Percentiles rank a stretch among this genome's conserved stretches.
These are phyloP conservation scores for Cyberlindnera euphorbiae DNA, from an alignment of 805 yeast species.

Conservation along the genomic window DNA sequence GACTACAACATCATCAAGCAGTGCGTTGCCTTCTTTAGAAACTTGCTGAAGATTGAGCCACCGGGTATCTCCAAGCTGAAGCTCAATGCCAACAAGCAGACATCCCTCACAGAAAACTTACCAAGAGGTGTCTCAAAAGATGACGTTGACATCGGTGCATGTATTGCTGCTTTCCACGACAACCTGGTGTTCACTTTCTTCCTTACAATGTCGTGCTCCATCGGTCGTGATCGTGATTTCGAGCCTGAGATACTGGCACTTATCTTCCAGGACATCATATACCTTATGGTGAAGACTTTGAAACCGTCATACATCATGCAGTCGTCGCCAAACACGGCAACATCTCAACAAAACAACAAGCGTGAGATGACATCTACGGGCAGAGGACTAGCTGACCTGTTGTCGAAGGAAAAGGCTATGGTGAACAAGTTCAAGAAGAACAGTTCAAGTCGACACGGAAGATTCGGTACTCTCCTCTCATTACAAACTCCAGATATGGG, in stretches of 20 bases:
- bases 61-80: conserved; percentile 48
- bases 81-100: conserved; percentile 33
- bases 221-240: conserved; percentile 50
- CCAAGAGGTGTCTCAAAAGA: conserved; percentile 56
- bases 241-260: conserved; percentile 56
- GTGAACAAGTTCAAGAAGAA: conserved; percentile 43
- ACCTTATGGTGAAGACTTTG: conserved; percentile 56
- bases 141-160: conserved; percentile 62
- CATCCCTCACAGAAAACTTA: conserved; percentile 31
- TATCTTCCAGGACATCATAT: conserved; percentile 64
- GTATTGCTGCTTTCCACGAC: conserved; percentile 52
- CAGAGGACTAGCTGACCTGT: conserved; percentile 32
- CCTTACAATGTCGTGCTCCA: conserved; percentile 61
- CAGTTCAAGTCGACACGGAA: conserved; percentile 73
- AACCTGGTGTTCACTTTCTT: conserved; percentile 73
- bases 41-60: conserved; percentile 74
- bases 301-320: conserved; percentile 27
- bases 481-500: conserved; percentile 57
- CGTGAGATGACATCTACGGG: conserved; percentile 3
- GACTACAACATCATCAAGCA: conserved; percentile 72
- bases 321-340: too few species aligned
- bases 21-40: conserved; percentile 70
- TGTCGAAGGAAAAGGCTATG: conserved; percentile 57
- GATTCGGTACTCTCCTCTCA: conserved; percentile 84
- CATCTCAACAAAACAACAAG: neutral